phyloP scores from a whole-genome alignment of 164 flowering plant species.

The Dillenia turbinata region DNA sequence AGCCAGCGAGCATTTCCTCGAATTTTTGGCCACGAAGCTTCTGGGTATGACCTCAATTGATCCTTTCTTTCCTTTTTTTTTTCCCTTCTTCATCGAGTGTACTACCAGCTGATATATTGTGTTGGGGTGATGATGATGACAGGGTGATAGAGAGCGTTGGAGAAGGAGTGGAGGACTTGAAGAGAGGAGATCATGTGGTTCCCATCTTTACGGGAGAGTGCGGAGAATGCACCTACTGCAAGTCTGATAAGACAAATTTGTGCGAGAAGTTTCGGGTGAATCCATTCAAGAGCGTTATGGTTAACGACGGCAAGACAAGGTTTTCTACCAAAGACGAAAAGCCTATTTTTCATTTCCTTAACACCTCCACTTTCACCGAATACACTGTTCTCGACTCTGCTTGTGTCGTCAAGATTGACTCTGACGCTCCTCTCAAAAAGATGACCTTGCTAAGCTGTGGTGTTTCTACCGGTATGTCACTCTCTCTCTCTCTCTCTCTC shows the following conservation, averaged over 20 bases:
- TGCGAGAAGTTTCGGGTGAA: conserved; percentile 34
- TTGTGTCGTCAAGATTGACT: conserved; percentile 36
- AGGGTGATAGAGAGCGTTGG: conserved; percentile 21
- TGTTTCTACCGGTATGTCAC: conserved; percentile 50
- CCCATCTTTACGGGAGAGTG: conserved; percentile 54
- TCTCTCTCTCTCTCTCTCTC: no score
- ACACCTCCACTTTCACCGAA: conserved; percentile 46
- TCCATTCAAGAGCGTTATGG: conserved; percentile 34
- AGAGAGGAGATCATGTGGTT: conserved; percentile 40
- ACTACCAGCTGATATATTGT: not conserved
- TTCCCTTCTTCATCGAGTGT: not conserved
- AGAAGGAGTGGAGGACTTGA: conserved; percentile 37
- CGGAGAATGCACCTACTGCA: conserved; percentile 33
- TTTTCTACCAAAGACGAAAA: conserved; percentile 29
- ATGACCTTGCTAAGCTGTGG: conserved; percentile 58
- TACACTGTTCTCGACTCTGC: conserved; percentile 40
- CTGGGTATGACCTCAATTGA: conserved; percentile 39
- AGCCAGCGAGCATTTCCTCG: conserved; percentile 55
- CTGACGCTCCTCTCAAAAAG: conserved; percentile 24
- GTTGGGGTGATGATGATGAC: no score
- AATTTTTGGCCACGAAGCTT: conserved; percentile 78
- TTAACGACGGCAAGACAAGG: conserved; percentile 35
- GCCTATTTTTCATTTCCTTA: conserved; percentile 41
- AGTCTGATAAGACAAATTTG: conserved; percentile 24
- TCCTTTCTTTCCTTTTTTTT: not conserved